Evolutionary conservation across 495 filamentous ascomycete genomes (phyloP), one percentile per base, ranked within the genome.

Genomic region (Aspergillus steynii): DNA sequence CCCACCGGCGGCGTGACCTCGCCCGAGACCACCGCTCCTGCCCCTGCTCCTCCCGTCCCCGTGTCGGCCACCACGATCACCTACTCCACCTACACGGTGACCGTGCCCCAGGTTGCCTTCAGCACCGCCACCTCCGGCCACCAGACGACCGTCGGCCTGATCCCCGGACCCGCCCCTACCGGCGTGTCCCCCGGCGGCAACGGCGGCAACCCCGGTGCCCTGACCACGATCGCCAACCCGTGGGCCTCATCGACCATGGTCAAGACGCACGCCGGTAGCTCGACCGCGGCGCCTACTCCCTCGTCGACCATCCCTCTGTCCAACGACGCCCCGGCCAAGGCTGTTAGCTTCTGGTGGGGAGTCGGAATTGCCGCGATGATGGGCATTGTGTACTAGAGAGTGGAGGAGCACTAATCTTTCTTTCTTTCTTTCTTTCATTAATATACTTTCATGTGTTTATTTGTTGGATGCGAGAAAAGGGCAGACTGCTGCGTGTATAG

Each of bases 61-160:
- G 65, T 74, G 27, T 82, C 86, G 50, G 81, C 75, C 69, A 90
- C 86, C 15, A 90, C 88, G 51, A 81, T 91, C 72, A 83, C 82
- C 46, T 80, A 76, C 68, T 85, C 76, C 42, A 73, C 89, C 70
- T 77, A 72, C 77, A 91, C 87, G 59, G 70, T 89, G 64, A 88
- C 85, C 50, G 86, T 93, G 50, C 90, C 90, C n/a, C 86, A 90
- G 71, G 85, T 93, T 55, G 76, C 74, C 64, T 91, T 93, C 81
- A 83, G 82, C 50, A 92, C 88, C 50, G 69, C 70, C 62, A 77
- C 77, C 47, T 69, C 71, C 12, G 68, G 63, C 42, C 58, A 65
- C 28, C 62, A 68, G 5, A 68, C 65, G 25, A 64, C 59, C 50
- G 67, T 70, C 34, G 68, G 69, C 15, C 59, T 65, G 14, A 50